These are phyloP conservation scores for Polygonum aviculare DNA, from an alignment of 148 eudicot species.

Conservation along the genomic window DNA sequence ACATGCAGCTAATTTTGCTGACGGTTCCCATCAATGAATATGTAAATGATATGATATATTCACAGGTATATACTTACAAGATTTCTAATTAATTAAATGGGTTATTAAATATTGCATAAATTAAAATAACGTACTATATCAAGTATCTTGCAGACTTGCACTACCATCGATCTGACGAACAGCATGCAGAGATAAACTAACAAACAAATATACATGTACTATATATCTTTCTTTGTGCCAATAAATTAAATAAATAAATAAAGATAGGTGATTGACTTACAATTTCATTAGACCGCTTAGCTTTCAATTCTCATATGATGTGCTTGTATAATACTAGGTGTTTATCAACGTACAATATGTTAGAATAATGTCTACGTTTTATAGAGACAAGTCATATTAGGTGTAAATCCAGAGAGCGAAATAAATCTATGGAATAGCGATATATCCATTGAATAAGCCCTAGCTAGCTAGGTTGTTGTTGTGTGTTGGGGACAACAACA, in stretches of 20 bases:
- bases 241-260: neutral
- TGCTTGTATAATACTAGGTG: neutral
- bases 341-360: neutral
- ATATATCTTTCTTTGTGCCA: neutral
- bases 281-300: neutral
- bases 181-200: neutral
- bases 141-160: slow-evolving; percentile 2
- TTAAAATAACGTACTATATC: neutral
- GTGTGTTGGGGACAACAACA: too few relatives aligned
- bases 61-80: neutral
- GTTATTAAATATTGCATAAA: neutral
- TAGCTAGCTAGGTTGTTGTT: too few relatives aligned
- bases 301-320: neutral
- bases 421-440: too few relatives aligned
- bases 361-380: neutral
- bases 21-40: neutral
- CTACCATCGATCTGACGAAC: neutral
- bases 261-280: neutral
- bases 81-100: neutral
- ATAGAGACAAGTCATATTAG: too few relatives aligned
- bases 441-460: too few relatives aligned
- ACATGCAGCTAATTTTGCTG: slow-evolving; percentile 1
- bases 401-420: too few relatives aligned
- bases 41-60: neutral
- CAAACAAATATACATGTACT: neutral